phyloP scores from a whole-genome alignment of 2,329 filamentous ascomycete genomes.

The Pestalotiopsis sp. region DNA sequence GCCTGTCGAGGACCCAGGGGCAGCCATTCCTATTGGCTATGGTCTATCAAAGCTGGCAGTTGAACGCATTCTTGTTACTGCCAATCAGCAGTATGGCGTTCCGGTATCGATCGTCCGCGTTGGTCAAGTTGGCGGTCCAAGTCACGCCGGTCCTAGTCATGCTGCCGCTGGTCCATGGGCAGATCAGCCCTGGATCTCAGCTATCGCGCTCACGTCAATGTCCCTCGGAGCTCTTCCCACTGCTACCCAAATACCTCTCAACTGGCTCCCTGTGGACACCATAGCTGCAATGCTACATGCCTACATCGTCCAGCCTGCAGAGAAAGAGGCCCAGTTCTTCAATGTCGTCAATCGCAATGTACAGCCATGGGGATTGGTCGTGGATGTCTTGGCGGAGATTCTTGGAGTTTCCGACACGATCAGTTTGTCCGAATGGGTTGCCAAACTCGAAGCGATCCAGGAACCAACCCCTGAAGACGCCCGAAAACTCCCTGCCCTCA shows the following conservation, averaged over 20 bases:
- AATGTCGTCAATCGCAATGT: slow-evolving; percentile 9
- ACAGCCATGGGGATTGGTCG: not conserved
- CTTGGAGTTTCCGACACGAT: not conserved
- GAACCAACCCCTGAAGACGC: not conserved
- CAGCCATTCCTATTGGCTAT: slow-evolving; percentile 20
- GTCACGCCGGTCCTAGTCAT: not conserved
- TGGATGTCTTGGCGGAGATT: not conserved
- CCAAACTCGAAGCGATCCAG: not conserved
- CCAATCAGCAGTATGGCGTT: slow-evolving; percentile 8
- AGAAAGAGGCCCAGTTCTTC: slow-evolving; percentile 8
- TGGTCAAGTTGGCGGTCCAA: slow-evolving; percentile 20
- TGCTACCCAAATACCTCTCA: slow-evolving; percentile 12
- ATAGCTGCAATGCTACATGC: slow-evolving; percentile 16
- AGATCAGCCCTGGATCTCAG: slow-evolving; percentile 25
- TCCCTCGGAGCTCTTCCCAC: slow-evolving; percentile 15
- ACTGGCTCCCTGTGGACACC: slow-evolving; percentile 21
- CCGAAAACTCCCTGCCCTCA: not conserved
- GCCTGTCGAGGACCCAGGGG: slow-evolving; percentile 14
- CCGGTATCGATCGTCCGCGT: slow-evolving; percentile 21
- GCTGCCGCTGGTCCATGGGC: slow-evolving; percentile 11
- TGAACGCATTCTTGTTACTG: slow-evolving; percentile 19
- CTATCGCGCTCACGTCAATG: slow-evolving; percentile 19
- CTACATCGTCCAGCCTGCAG: slow-evolving; percentile 1
- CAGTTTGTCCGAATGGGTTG: not conserved
- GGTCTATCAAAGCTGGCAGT: slow-evolving; percentile 23